A percentile compares a stretch with the other conserved stretches of the same genome.
These are phyloP conservation scores for Penicillium rolfsii DNA, from an alignment of 2,329 filamentous ascomycete genomes.

Conservation along the genomic window DNA sequence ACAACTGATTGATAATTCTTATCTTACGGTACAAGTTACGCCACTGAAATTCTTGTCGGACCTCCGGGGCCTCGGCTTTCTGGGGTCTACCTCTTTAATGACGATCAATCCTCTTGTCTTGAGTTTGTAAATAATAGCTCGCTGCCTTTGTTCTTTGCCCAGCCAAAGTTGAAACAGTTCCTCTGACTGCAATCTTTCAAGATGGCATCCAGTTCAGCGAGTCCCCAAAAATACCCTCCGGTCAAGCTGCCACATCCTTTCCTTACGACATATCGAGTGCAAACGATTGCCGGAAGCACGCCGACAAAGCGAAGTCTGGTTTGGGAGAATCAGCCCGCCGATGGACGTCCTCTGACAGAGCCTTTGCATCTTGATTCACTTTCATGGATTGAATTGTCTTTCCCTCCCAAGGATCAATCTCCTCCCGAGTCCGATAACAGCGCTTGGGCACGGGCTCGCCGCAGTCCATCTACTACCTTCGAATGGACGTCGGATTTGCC, in stretches of 20 bases:
- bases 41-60: not conserved
- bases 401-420: constrained; percentile 19
- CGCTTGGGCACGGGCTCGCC: constrained; percentile 50
- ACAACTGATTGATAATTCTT: constrained; percentile 3
- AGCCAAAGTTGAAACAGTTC: not conserved
- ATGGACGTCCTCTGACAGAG: constrained; percentile 40
- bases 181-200: not conserved
- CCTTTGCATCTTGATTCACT: constrained; percentile 45
- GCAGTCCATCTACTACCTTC: constrained; percentile 48
- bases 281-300: constrained; percentile 31
- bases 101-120: not conserved
- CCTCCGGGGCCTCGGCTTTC: not conserved
- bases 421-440: constrained; percentile 32
- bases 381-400: constrained; percentile 43
- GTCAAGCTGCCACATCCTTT: constrained; percentile 54
- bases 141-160: not conserved
- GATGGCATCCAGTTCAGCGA: constrained; percentile 18
- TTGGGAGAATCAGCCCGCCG: constrained; percentile 37
- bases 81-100: not conserved
- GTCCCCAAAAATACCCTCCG: constrained; percentile 35
- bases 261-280: constrained; percentile 49
- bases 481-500: constrained; percentile 48
- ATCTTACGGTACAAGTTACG: constrained; percentile 3
- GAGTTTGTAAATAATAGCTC: not conserved
- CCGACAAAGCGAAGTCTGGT: constrained; percentile 37